These are phyloP conservation scores for Echria macrotheca DNA, from an alignment of 495 filamentous ascomycete genomes.

Conservation along the genomic window DNA sequence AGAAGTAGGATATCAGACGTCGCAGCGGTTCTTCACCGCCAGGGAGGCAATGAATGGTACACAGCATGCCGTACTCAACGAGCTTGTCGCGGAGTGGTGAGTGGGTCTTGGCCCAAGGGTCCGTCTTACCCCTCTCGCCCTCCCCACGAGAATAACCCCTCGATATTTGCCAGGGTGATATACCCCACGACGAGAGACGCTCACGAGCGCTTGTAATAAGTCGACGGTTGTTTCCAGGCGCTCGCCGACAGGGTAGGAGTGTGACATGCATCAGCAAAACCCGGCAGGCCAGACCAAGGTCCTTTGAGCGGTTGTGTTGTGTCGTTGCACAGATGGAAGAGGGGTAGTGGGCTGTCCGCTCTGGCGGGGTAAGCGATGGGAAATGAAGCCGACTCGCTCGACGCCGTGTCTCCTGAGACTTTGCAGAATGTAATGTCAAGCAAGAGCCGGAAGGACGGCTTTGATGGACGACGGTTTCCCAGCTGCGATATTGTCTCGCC, in stretches of 20 bases:
- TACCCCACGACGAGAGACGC: slow-evolving; percentile 2
- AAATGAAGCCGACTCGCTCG: neutral
- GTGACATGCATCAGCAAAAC: slow-evolving; percentile 1
- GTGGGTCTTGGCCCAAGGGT: neutral
- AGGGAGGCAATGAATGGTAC: slow-evolving; percentile 7
- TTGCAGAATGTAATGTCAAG: slow-evolving; percentile 5
- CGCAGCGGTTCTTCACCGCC: slow-evolving; percentile 13
- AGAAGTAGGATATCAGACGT: neutral
- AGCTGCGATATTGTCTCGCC: neutral
- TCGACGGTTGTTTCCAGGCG: neutral
- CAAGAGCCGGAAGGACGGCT: slow-evolving; percentile 6
- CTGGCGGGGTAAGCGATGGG: slow-evolving; percentile 10
- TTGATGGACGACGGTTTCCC: neutral
- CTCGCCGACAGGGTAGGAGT: slow-evolving; percentile 3
- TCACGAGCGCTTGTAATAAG: slow-evolving; percentile 3
- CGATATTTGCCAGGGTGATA: slow-evolving; percentile 2
- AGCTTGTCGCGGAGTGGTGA: slow-evolving; percentile 5
- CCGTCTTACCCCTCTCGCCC: neutral
- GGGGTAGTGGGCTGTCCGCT: slow-evolving; percentile 1
- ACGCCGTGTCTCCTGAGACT: slow-evolving; percentile 4
- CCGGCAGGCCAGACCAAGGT: neutral
- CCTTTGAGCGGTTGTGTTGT: neutral
- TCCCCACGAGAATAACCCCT: neutral
- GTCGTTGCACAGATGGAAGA: neutral
- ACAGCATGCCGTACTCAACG: slow-evolving; percentile 8